phyloP scores from a whole-genome alignment of 2,329 filamentous ascomycete genomes.

The Microdochium nivale region DNA sequence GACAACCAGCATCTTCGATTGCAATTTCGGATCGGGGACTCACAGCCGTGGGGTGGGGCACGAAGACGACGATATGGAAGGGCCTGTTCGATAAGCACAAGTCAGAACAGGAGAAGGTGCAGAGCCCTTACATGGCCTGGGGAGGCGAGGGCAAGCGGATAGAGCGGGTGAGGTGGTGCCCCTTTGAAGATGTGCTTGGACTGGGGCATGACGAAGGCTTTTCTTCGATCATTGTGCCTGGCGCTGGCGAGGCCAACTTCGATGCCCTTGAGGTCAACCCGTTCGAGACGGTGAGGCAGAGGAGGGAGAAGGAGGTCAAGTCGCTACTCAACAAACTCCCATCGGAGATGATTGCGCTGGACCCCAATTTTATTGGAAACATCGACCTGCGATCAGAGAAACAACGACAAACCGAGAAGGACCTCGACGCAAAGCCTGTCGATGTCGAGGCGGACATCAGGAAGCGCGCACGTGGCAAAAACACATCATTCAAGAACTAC shows the following conservation, averaged over 20 bases:
- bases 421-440: slow-evolving; percentile 62
- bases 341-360: slow-evolving; percentile 92
- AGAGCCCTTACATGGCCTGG: slow-evolving; percentile 89
- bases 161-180: slow-evolving; percentile 83
- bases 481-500: slow-evolving; percentile 79
- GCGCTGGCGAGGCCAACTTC: slow-evolving; percentile 94
- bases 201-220: slow-evolving; percentile 80
- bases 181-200: slow-evolving; percentile 87
- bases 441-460: slow-evolving; percentile 53
- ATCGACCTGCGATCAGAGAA: slow-evolving; percentile 74
- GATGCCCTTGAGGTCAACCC: slow-evolving; percentile 91
- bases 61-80: slow-evolving; percentile 82
- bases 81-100: slow-evolving; percentile 72
- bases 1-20: slow-evolving; percentile 73
- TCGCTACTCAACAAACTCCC: slow-evolving; percentile 86
- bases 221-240: slow-evolving; percentile 81
- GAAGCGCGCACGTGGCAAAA: slow-evolving; percentile 82
- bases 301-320: slow-evolving; percentile 88
- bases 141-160: slow-evolving; percentile 76
- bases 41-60: slow-evolving; percentile 86
- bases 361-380: slow-evolving; percentile 85
- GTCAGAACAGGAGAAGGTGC: slow-evolving; percentile 66
- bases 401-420: slow-evolving; percentile 67
- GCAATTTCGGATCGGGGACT: slow-evolving; percentile 84
- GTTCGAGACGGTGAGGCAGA: slow-evolving; percentile 86